Base-by-base conservation (phyloP, 257 asterid genomes). In the Solanum chilense region DNA sequence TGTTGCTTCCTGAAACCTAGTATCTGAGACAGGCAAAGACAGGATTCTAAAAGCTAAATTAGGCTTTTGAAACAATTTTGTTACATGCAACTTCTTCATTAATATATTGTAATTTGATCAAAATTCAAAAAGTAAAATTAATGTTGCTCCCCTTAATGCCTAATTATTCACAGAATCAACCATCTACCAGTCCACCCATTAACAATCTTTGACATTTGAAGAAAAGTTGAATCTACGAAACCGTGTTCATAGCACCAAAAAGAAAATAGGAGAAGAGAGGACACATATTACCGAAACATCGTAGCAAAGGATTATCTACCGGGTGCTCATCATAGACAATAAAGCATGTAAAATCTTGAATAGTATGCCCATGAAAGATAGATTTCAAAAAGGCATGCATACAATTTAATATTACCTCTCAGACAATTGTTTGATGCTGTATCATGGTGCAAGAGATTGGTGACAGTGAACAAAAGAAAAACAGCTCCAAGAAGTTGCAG, bases 401-500 rank as follows among this genome's bases (percentile, higher is more conserved):
- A 80, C 78, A 87, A 35, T 37, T 84, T 74, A 15, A 66, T 47
- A 31, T 45, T 86, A 89, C 91, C 88, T 85, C 58, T 56, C 14
- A 87, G 64, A 85, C 91, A 89, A 31, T 88, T 86, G 42, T 27
- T 80, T 25, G 91, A n/a, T 60, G 58, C 11, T 39, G 23, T 73
- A 45, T 89, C 86, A 18, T 9, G 78, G 73, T 82, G 77, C 11
- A 87, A 29, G 49, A 52, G 83, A 18, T 80, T 73, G 25, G 86
- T 78, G 33, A 81, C 45, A 80, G 35, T 56, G 82, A 89, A 12
- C 85, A 89, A 23, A 89, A 87, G 74, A 82, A 80, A 87, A 80
- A 44, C 73, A 5, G 90, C 91, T 35, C 86, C 91, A 14, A 89
- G 37, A 85, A 89, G 64, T 64, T 89, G 91, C 31, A 87, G 3